A percentile compares a stretch with the other conserved stretches of the same genome.
Conservation (phyloP, 805 yeast genomes). For the Kazachstania taianensis region DNA sequence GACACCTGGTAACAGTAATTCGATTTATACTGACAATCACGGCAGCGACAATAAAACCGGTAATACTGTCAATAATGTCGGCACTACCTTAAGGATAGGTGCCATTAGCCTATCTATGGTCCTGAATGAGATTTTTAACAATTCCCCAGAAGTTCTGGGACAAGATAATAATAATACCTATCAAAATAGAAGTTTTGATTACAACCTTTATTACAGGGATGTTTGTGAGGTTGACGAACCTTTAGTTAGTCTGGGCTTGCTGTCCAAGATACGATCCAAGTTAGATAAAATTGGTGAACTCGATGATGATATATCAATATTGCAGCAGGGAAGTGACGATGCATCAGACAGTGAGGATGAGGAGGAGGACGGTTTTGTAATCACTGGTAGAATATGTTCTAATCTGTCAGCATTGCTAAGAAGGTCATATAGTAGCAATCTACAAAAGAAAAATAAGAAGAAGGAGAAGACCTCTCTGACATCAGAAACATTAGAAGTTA, state of each 20-base stretch:
- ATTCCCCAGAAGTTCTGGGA: constrained; percentile 28
- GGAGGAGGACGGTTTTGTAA: constrained; percentile 17
- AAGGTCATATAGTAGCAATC: constrained; percentile 17
- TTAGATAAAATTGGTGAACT: constrained; percentile 2
- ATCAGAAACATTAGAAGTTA: constrained; percentile 27
- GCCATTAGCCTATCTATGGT: constrained; percentile 21
- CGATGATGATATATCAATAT: not conserved
- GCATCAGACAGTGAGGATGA: constrained; percentile 14
- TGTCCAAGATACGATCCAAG: constrained; percentile 24
- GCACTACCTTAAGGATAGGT: constrained; percentile 18
- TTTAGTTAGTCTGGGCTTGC: constrained; percentile 27
- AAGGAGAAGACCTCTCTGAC: constrained; percentile 1
- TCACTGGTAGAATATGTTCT: constrained; percentile 29
- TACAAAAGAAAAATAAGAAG: constrained; percentile 9
- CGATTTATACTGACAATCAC: no score
- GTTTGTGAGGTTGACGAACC: constrained; percentile 29
- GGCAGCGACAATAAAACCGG: not conserved
- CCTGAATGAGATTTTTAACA: constrained; percentile 22
- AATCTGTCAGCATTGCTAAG: constrained; percentile 27
- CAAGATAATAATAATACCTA: constrained; percentile 7
- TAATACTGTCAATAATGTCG: not conserved
- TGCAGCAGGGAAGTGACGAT: not conserved
- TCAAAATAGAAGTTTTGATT: constrained; percentile 20
- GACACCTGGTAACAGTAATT: constrained; percentile 9
- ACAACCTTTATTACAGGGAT: constrained; percentile 28